These are phyloP conservation scores for Stemphylium vesicarium DNA, from an alignment of 2,329 filamentous ascomycete genomes.

Conservation along the genomic window DNA sequence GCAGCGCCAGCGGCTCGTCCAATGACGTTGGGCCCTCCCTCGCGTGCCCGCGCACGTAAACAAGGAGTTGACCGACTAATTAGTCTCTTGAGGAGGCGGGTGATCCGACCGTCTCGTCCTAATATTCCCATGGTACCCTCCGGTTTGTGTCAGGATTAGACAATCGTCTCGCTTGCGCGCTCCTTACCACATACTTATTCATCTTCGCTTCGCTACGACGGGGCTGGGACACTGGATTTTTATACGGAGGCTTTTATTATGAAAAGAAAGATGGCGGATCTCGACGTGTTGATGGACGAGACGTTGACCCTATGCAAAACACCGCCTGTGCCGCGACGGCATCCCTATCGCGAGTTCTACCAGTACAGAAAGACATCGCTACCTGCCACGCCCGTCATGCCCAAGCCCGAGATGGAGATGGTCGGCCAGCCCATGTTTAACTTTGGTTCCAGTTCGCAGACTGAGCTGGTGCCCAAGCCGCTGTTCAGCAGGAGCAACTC, in stretches of 20 bases:
- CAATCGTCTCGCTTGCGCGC: slow-evolving; percentile 19
- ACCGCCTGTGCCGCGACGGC: slow-evolving; percentile 23
- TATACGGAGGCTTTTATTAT: slow-evolving; percentile 7
- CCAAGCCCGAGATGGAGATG: slow-evolving; percentile 15
- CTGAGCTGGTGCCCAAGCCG: slow-evolving; percentile 31
- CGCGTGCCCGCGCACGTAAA: slow-evolving; percentile 24
- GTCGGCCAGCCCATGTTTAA: slow-evolving; percentile 14
- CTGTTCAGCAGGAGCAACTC: slow-evolving; percentile 34
- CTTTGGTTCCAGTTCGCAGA: slow-evolving; percentile 12
- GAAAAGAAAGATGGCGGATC: slow-evolving; percentile 18
- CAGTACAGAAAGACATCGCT: slow-evolving; percentile 21
- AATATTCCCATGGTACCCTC: slow-evolving; percentile 26
- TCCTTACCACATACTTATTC: slow-evolving; percentile 1
- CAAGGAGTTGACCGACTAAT: slow-evolving; percentile 24
- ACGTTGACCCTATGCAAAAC: slow-evolving; percentile 21
- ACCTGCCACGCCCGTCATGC: slow-evolving; percentile 10
- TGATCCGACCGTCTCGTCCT: slow-evolving; percentile 27
- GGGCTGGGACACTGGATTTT: slow-evolving; percentile 6
- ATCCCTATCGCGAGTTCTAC: slow-evolving; percentile 22
- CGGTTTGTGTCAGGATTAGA: slow-evolving; percentile 22
- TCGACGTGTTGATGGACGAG: slow-evolving; percentile 19
- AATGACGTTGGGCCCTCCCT: slow-evolving; percentile 26
- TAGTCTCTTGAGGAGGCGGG: slow-evolving; percentile 23
- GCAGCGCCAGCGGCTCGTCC: slow-evolving; percentile 12
- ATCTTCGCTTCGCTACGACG: slow-evolving; percentile 8